phyloP scores from a whole-genome alignment of 2,329 filamentous ascomycete genomes.

The Aspergillus sp. region DNA sequence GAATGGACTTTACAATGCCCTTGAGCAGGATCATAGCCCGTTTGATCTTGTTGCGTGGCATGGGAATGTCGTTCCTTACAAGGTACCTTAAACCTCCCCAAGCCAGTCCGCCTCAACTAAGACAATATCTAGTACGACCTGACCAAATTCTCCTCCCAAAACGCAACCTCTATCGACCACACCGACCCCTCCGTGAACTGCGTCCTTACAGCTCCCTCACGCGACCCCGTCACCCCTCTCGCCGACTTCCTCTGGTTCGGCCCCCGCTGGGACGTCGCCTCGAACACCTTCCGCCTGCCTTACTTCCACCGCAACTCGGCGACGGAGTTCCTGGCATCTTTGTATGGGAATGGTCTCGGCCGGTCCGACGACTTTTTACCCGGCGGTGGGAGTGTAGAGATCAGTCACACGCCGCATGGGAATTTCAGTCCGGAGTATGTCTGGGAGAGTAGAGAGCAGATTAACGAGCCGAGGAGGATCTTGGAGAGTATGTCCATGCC shows the following conservation, averaged over 20 bases:
- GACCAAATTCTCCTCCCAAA: conserved; percentile 58
- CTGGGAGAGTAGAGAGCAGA: conserved; percentile 46
- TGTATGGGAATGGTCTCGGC: conserved; percentile 30
- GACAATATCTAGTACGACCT: conserved; percentile 46
- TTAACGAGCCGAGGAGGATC: conserved; percentile 45
- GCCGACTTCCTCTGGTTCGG: conserved; percentile 74
- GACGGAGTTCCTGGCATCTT: conserved; percentile 54
- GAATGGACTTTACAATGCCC: conserved; percentile 56
- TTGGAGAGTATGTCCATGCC: conserved; percentile 32
- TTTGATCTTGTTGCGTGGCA: conserved; percentile 70
- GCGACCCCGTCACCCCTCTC: conserved; percentile 60
- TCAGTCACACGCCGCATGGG: conserved; percentile 30
- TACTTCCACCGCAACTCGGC: conserved; percentile 72
- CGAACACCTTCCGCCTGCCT: conserved; percentile 69
- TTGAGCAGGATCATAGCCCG: conserved; percentile 60
- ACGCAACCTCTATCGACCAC: conserved; percentile 61
- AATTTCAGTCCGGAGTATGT: conserved; percentile 47
- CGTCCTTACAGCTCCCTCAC: conserved; percentile 48
- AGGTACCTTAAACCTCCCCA: conserved; percentile 26
- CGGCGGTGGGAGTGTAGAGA: conserved; percentile 28
- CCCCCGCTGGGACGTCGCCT: conserved; percentile 68
- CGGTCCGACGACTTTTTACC: conserved; percentile 29
- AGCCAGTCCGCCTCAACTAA: background rate
- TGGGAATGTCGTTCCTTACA: conserved; percentile 62
- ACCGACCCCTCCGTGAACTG: conserved; percentile 67